Base-by-base conservation (phyloP, 805 yeast genomes). In the Barnettozyma californica region DNA sequence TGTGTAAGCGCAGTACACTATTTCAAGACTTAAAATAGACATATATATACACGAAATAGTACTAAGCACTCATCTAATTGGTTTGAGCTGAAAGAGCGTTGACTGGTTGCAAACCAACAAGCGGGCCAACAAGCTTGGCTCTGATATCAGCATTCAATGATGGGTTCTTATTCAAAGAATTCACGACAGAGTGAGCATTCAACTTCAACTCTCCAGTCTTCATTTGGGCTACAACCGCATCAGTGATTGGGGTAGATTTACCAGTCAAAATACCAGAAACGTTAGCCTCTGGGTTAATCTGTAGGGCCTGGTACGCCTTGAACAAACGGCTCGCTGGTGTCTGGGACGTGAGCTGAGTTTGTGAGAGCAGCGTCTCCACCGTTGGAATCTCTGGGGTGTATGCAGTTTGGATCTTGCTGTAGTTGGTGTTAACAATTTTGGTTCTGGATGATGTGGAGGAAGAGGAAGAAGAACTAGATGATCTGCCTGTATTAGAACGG, bases 51-150 rank as follows among this genome's bases (percentile, higher is more conserved):
- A 29, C 33, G 33, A 29, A 13, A 29, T 14, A 16, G 14, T 13
- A 11, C n/a, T n/a, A n/a, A n/a, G 5, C 4, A 5, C 4, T 16
- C 9, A 18, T 16, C 21, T 16, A 18, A 11, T 11, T 9, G 5
- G 7, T 8, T 19, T 35, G 47, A 25, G 49, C 41, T 4, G 48
- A 43, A 20, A 62, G 44, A 35, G 52, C 53, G 48, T 60, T 62
- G n/a, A 62, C 62, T 21, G 63, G 53, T 9, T 56, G 58, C 9
- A 54, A 20, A 27, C 68, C 68, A 5, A 56, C 54, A 35, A 64
- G 55, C 9, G 65, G 64, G 31, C 56, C 51, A 42, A 64, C 45
- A 13, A 62, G 42, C 51, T 52, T 58, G 39, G 53, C 36, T 50
- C 61, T 64, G 0, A 60, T 51, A 11, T 50, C 55, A 20, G 49